Conservation (phyloP, 768 basidiomycete species). For the Xanthoconium stramineum region DNA sequence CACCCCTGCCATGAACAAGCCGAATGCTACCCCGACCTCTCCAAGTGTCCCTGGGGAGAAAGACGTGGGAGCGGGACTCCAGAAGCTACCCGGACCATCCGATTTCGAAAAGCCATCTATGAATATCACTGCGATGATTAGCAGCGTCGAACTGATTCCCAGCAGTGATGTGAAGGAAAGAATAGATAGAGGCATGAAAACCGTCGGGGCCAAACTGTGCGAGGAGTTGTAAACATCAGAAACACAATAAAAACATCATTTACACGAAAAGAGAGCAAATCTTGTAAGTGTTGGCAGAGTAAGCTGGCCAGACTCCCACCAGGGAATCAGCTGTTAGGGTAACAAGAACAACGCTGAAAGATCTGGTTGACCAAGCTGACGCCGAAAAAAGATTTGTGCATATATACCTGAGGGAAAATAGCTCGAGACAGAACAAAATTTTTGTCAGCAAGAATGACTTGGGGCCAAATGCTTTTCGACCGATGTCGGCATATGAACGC, state of each 20-base stretch:
- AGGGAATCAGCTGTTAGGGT: constrained; percentile 88
- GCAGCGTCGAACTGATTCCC: constrained; percentile 74
- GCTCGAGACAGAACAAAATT: constrained; percentile 78
- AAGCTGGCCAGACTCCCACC: constrained; percentile 63
- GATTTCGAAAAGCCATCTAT: constrained; percentile 77
- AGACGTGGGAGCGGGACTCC: constrained; percentile 68
- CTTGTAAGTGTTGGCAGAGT: constrained; percentile 74
- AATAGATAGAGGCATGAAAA: constrained; percentile 81
- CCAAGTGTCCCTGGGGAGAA: constrained; percentile 48
- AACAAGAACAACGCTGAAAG: constrained; percentile 75
- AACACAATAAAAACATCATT: constrained; percentile 18
- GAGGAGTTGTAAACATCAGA: constrained; percentile 1
- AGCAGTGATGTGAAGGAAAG: constrained; percentile 88
- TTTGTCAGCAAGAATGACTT: constrained; percentile 63
- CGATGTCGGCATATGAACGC: constrained; percentile 87
- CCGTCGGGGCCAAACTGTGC: constrained; percentile 72
- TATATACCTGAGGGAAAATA: constrained; percentile 75
- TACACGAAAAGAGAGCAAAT: constrained; percentile 69
- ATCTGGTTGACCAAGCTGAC: neutral
- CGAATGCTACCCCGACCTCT: constrained; percentile 77
- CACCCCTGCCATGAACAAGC: constrained; percentile 91
- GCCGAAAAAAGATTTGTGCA: neutral
- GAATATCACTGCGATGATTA: constrained; percentile 74
- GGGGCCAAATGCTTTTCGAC: constrained; percentile 82
- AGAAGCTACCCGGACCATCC: constrained; percentile 76